These are phyloP conservation scores for Sclerotinia spermophila DNA, from an alignment of 2,329 filamentous ascomycete genomes.

Conservation along the genomic window DNA sequence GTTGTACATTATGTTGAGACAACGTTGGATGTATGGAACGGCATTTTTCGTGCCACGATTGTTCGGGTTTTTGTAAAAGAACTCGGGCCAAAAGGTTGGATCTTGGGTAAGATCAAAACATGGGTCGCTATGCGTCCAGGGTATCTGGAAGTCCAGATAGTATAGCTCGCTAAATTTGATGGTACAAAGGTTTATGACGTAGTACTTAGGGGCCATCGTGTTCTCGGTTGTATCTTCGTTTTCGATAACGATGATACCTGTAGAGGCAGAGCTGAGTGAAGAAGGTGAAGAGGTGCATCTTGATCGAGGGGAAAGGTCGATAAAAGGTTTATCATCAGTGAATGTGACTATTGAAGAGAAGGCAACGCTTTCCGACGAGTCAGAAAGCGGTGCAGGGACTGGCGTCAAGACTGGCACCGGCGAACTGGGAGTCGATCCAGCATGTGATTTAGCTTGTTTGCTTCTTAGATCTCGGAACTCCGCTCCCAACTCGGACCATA, in stretches of 20 bases:
- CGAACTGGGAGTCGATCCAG: not conserved
- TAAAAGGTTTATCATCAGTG: not conserved
- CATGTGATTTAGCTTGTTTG: not conserved
- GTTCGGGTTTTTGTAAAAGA: not conserved
- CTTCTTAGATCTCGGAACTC: not conserved
- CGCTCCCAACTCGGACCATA: not conserved
- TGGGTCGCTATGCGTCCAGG: not conserved
- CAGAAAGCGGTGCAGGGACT: too few relatives aligned
- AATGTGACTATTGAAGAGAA: not conserved
- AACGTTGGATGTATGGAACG: not conserved
- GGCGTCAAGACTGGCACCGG: not conserved
- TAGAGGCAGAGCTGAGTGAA: not conserved
- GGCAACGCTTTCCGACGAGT: not conserved
- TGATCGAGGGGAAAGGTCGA: not conserved
- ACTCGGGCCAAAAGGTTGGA: not conserved
- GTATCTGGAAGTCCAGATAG: not conserved
- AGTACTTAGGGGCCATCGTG: not conserved
- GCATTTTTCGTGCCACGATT: not conserved
- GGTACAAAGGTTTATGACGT: not conserved
- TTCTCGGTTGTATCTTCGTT: too few relatives aligned
- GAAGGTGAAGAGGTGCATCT: not conserved
- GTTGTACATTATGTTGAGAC: not conserved
- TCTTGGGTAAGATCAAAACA: slow-evolving; percentile 1
- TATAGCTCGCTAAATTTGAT: not conserved
- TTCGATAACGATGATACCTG: not conserved